Percentiles rank a stretch among this genome's conserved stretches.
Evolutionary conservation across 345 rosid genomes (phyloP).

Genomic region (Aquilaria yunnanensis): DNA sequence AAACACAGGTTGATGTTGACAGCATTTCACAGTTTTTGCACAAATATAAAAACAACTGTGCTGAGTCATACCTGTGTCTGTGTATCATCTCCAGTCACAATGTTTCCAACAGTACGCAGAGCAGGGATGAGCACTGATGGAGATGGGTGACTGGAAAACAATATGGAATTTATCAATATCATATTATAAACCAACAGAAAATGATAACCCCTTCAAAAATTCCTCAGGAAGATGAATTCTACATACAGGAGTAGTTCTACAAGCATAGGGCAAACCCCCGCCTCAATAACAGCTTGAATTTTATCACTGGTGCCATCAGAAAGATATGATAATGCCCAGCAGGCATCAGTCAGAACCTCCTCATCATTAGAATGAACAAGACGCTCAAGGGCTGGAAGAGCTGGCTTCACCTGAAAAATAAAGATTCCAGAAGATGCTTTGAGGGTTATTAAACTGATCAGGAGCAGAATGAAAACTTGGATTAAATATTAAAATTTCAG

Average conservation of each 20-base stretch:
- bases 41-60: background rate
- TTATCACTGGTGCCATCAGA: slow-evolving; percentile 77
- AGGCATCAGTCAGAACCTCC: slow-evolving; percentile 80
- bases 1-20: no score
- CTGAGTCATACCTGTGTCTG: slow-evolving; percentile 48
- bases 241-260: slow-evolving; percentile 64
- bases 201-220: background rate
- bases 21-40: no score
- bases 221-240: background rate
- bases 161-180: background rate
- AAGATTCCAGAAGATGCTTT: background rate
- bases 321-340: slow-evolving; percentile 82
- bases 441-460: no score
- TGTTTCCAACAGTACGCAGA: slow-evolving; percentile 76
- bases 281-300: slow-evolving; percentile 71
- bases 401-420: slow-evolving; percentile 48
- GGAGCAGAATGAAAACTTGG: no score
- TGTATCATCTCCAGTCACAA: slow-evolving; percentile 81
- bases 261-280: slow-evolving; percentile 62
- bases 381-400: slow-evolving; percentile 61
- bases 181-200: slow-evolving; percentile 6
- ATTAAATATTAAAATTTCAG: no score
- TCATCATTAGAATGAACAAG: slow-evolving; percentile 65
- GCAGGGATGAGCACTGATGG: slow-evolving; percentile 71
- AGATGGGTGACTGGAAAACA: slow-evolving; percentile 44